These are phyloP conservation scores for Waitea zeae DNA, from an alignment of 1,284 basidiomycete species.

Conservation along the genomic window DNA sequence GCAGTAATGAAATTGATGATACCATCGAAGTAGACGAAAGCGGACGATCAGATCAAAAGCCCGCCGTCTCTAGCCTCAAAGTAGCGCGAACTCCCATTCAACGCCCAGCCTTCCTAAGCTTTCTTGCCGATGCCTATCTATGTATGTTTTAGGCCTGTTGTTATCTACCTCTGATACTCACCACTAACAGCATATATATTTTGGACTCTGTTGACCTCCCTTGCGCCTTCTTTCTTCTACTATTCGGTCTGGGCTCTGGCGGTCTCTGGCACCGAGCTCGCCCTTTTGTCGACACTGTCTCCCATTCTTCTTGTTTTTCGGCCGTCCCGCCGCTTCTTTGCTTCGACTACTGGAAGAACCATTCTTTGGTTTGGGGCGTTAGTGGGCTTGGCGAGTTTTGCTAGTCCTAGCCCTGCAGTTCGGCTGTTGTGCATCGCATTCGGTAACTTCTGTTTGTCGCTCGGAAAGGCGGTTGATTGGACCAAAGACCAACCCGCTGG, in stretches of 20 bases:
- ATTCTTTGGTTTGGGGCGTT: constrained; percentile 32
- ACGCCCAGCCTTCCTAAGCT: too few species aligned
- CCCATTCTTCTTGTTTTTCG: constrained; percentile 39
- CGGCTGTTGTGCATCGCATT: constrained; percentile 41
- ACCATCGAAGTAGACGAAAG: too few species aligned
- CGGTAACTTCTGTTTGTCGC: constrained; percentile 31
- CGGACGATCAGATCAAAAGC: too few species aligned
- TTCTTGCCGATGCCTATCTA: constrained; percentile 12
- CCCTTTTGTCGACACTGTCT: constrained; percentile 50
- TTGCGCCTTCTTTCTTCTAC: constrained; percentile 80
- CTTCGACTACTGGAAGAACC: constrained; percentile 28
- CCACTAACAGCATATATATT: constrained; percentile 52
- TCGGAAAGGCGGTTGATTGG: constrained; percentile 41
- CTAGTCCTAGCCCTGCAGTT: constrained; percentile 31
- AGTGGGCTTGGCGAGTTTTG: constrained; percentile 44
- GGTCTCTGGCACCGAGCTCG: constrained; percentile 60
- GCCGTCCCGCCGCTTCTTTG: constrained; percentile 24
- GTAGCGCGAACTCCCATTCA: too few species aligned
- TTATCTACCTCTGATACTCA: constrained; percentile 2
- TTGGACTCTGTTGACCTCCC: constrained; percentile 77
- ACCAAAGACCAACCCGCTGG: constrained; percentile 17
- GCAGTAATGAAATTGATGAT: too few species aligned
- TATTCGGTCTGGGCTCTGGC: constrained; percentile 85
- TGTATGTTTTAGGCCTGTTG: constrained; percentile 9
- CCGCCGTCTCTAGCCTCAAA: too few species aligned